phyloP scores from a whole-genome alignment of 768 basidiomycete species.

The Cantharellus anzutake region DNA sequence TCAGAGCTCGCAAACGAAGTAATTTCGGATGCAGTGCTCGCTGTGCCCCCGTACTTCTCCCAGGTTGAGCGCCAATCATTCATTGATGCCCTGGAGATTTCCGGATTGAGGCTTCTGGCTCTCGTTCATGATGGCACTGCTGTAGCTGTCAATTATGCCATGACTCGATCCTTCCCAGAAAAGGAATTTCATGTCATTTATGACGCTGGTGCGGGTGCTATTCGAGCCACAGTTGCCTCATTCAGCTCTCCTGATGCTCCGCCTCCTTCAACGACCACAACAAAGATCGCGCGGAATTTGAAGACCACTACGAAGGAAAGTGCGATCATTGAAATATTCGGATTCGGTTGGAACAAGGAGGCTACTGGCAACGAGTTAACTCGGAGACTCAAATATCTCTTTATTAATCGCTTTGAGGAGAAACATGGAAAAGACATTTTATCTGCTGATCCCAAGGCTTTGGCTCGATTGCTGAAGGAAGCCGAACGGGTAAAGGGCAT shows the following conservation, averaged over 20 bases:
- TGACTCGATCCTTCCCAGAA: slow-evolving; percentile 72
- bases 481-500: slow-evolving; percentile 80
- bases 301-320: slow-evolving; percentile 22
- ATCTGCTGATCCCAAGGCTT: slow-evolving; percentile 41
- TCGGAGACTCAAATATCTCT: slow-evolving; percentile 57
- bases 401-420: slow-evolving; percentile 53
- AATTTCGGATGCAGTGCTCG: slow-evolving; percentile 69
- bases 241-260: slow-evolving; percentile 25
- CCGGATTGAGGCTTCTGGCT: slow-evolving; percentile 66
- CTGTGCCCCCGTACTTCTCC: slow-evolving; percentile 72
- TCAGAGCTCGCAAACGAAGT: slow-evolving; percentile 51
- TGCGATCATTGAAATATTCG: slow-evolving; percentile 52
- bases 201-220: slow-evolving; percentile 78
- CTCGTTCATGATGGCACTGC: slow-evolving; percentile 87
- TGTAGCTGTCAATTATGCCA: slow-evolving; percentile 94
- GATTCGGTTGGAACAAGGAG: slow-evolving; percentile 60
- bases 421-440: slow-evolving; percentile 25
- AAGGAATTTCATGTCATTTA: slow-evolving; percentile 82
- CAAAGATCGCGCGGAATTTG: slow-evolving; percentile 15
- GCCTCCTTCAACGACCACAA: slow-evolving; percentile 19
- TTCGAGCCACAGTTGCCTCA: slow-evolving; percentile 56
- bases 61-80: slow-evolving; percentile 86
- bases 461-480: slow-evolving; percentile 92
- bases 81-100: slow-evolving; percentile 78
- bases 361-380: slow-evolving; percentile 77